These are phyloP conservation scores for Filobasidium wieringae DNA, from an alignment of 768 basidiomycete genomes.

Conservation along the genomic window DNA sequence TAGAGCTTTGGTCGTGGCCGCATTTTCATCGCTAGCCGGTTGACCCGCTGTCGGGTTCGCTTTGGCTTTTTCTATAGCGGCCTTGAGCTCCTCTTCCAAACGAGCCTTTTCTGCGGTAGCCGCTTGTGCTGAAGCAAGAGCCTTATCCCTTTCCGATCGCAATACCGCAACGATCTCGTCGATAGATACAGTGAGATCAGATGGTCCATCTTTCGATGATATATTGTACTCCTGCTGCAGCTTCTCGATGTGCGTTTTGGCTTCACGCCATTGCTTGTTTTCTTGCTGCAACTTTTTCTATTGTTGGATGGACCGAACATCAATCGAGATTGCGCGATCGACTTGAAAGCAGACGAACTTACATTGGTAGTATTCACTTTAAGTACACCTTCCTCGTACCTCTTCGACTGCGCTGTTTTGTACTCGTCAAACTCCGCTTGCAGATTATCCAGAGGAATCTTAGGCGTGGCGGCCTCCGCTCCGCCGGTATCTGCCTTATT, in stretches of 20 bases:
- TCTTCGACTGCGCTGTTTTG: slow-evolving; percentile 4
- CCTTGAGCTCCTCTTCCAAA: background rate
- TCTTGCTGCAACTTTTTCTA: slow-evolving; percentile 8
- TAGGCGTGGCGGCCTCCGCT: background rate
- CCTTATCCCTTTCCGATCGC: background rate
- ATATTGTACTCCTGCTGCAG: background rate
- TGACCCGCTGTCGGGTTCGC: background rate
- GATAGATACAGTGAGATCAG: background rate
- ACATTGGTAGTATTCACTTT: slow-evolving; percentile 9
- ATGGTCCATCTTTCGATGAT: background rate
- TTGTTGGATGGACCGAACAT: background rate
- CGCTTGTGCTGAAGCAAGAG: background rate
- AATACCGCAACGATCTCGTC: background rate
- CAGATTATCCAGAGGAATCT: background rate
- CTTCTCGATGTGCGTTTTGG: background rate
- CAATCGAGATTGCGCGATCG: background rate
- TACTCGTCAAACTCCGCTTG: slow-evolving; percentile 10
- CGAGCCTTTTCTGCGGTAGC: background rate
- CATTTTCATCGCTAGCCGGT: background rate
- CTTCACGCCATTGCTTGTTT: background rate
- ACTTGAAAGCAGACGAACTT: background rate
- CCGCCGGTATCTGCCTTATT: background rate
- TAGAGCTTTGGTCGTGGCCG: background rate
- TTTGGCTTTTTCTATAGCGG: background rate
- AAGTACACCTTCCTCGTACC: background rate